Percentiles rank a stretch among this genome's conserved stretches.
phyloP scores from a whole-genome alignment of 768 basidiomycete species.

The Lyophyllum atratum region DNA sequence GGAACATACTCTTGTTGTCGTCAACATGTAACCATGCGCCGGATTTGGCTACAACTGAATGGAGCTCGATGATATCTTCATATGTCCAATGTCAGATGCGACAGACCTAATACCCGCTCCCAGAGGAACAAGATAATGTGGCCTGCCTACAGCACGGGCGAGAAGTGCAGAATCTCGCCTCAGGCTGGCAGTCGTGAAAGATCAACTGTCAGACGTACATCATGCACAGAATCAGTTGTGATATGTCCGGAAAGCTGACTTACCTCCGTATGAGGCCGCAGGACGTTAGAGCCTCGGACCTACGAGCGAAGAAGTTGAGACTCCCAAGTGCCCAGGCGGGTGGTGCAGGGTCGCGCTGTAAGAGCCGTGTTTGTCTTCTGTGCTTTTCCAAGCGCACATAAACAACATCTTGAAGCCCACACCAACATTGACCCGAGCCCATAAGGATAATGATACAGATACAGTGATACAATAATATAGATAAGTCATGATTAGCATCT shows the following conservation, averaged over 20 bases:
- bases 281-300: conserved; percentile 5
- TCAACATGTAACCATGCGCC: not conserved
- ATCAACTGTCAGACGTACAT: conserved; percentile 6
- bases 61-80: not conserved
- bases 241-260: not conserved
- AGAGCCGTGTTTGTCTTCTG: not conserved
- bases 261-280: not conserved
- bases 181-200: not conserved
- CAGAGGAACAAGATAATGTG: conserved; percentile 2
- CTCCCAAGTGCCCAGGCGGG: not conserved
- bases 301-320: not conserved
- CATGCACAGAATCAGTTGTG: not conserved
- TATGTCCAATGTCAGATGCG: conserved; percentile 3
- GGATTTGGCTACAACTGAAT: not conserved
- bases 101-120: not conserved
- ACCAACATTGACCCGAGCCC: not conserved
- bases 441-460: conserved; percentile 2
- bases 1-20: not conserved
- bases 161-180: not conserved
- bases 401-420: not conserved
- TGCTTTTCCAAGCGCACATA: not conserved
- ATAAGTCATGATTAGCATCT: conserved; percentile 14
- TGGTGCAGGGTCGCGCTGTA: conserved; percentile 5
- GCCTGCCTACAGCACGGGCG: not conserved
- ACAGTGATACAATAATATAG: conserved; percentile 9